Conservation (phyloP, 805 yeast species). For the Maudiozyma bulderi region DNA sequence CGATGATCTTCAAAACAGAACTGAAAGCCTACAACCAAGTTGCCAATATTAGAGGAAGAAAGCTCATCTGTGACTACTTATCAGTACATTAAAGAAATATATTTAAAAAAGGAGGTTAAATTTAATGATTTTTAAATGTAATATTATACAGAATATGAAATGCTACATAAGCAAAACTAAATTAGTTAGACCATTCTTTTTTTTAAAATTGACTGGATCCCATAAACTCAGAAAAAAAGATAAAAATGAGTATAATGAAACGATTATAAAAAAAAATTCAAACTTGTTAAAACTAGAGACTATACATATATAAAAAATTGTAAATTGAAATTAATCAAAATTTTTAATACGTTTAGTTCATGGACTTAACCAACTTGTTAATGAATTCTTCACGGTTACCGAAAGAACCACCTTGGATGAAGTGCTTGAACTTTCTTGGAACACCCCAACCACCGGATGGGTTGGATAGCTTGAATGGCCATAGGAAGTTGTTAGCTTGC, state of each 20-base stretch:
- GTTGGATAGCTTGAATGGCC: conserved; percentile 96
- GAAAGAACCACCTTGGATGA: conserved; percentile 95
- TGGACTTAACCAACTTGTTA: conserved; percentile 87
- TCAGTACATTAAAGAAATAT: no score
- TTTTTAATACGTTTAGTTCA: conserved; percentile 52
- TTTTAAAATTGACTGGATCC: not conserved
- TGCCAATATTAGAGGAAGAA: no score
- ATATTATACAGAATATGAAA: conserved; percentile 1
- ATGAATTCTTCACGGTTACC: conserved; percentile 97
- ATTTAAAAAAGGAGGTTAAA: not conserved
- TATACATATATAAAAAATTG: conserved; percentile 1
- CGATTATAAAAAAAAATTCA: not conserved
- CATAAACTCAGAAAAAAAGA: no score
- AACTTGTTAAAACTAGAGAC: not conserved
- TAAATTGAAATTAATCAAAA: not conserved
- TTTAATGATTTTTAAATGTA: not conserved
- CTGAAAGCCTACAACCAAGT: no score
- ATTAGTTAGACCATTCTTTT: not conserved
- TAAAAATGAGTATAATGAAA: not conserved
- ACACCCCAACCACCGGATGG: conserved; percentile 98
- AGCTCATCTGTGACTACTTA: no score
- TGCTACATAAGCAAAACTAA: conserved; percentile 1
- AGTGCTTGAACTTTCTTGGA: conserved; percentile 92
- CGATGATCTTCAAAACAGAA: no score
- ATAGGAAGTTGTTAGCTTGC: conserved; percentile 95